Evolutionary conservation across 2,329 filamentous ascomycete genomes (phyloP).

Genomic region (Penicillium griseofulvum): DNA sequence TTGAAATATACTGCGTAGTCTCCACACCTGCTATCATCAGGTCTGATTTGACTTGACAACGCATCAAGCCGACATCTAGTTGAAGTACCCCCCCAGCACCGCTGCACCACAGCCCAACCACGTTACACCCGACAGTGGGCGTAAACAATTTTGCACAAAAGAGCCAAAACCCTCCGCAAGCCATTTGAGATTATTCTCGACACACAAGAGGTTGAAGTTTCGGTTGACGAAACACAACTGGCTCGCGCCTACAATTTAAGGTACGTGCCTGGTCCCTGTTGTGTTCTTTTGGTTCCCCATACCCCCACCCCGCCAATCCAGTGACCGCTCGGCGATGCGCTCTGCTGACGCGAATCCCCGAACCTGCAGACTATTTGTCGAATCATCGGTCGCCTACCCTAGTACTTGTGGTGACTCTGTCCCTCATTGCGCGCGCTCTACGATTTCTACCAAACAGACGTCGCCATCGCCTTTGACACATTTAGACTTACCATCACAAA

Average conservation of each 20-base stretch:
- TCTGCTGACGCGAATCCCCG: conserved; percentile 44
- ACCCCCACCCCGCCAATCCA: conserved; percentile 35
- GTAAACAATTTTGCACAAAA: conserved; percentile 35
- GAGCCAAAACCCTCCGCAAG: conserved; percentile 28
- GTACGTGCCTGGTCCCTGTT: conserved; percentile 32
- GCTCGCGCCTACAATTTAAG: conserved; percentile 20
- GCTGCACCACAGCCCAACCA: conserved; percentile 49
- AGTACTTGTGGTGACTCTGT: conserved; percentile 26
- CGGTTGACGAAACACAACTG: conserved; percentile 15
- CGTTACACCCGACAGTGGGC: conserved; percentile 36
- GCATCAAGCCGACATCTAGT: conserved; percentile 38
- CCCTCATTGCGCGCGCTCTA: conserved; percentile 25
- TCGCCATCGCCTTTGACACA: conserved; percentile 23
- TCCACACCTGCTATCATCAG: conserved; percentile 29
- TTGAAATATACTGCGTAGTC: conserved; percentile 26
- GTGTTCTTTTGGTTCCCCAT: conserved; percentile 16
- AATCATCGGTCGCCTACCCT: conserved; percentile 39
- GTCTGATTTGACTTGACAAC: conserved; percentile 39
- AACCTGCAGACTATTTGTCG: conserved; percentile 43
- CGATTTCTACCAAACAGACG: conserved; percentile 27
- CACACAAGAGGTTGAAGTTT: conserved; percentile 17
- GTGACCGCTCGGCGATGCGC: conserved; percentile 44
- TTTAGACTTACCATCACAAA: conserved; percentile 13
- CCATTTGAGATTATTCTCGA: conserved; percentile 25
- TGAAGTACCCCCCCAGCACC: conserved; percentile 34